Evolutionary conservation across 2,329 filamentous ascomycete genomes (phyloP).

Genomic region (Cryphonectria naterciae): DNA sequence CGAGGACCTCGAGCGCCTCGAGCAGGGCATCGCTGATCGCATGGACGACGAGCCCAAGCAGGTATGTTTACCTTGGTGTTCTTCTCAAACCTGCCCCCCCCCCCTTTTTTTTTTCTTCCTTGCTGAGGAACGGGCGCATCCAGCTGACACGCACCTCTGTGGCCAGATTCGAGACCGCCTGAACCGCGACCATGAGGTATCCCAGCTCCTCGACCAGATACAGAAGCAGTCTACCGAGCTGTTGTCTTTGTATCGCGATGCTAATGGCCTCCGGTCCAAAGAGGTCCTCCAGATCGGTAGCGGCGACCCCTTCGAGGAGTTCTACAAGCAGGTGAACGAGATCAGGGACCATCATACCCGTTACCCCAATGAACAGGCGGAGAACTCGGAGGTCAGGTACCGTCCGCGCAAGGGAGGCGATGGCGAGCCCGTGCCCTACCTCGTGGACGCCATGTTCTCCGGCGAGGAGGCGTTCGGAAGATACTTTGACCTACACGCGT

Average conservation of each 20-base stretch:
- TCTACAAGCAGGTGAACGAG: slow-evolving; percentile 80
- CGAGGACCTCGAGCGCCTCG: slow-evolving; percentile 94
- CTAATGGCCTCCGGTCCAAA: slow-evolving; percentile 68
- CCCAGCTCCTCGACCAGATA: slow-evolving; percentile 84
- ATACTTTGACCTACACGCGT: slow-evolving; percentile 84
- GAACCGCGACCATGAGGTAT: slow-evolving; percentile 88
- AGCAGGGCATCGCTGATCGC: slow-evolving; percentile 90
- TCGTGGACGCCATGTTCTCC: slow-evolving; percentile 90
- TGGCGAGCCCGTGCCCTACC: slow-evolving; percentile 59
- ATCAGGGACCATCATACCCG: slow-evolving; percentile 87
- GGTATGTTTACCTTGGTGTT: slow-evolving; percentile 49
- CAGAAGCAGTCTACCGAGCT: slow-evolving; percentile 82
- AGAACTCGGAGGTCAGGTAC: slow-evolving; percentile 93
- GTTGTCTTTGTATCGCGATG: slow-evolving; percentile 82
- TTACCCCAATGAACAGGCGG: slow-evolving; percentile 92
- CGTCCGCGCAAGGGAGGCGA: slow-evolving; percentile 69
- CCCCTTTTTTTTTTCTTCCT: too few relatives aligned
- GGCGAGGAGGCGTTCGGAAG: slow-evolving; percentile 93
- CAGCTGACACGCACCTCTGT: slow-evolving; percentile 31
- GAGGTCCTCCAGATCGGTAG: slow-evolving; percentile 85
- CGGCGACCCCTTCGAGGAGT: slow-evolving; percentile 86
- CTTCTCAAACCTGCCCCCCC: background rate
- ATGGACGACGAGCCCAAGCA: slow-evolving; percentile 87
- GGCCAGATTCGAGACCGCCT: slow-evolving; percentile 82
- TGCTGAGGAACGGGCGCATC: background rate